Base-by-base conservation (phyloP, 345 rosid genomes). In the Moricandia arvensis region DNA sequence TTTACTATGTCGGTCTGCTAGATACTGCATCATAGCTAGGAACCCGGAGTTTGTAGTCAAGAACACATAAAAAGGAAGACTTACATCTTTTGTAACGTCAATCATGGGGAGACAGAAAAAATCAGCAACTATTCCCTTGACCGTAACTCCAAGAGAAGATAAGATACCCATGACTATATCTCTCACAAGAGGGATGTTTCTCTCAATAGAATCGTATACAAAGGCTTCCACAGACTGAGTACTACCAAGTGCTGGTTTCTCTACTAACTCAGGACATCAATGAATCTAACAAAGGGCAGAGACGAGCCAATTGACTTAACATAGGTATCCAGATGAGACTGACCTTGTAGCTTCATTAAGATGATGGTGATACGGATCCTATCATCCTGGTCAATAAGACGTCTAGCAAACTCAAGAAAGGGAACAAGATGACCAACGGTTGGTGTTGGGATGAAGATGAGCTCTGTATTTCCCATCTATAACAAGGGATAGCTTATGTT, bases 1-100 rank as follows among this genome's bases (percentile, higher is more conserved):
- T 76, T 59, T 78, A 30, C 34, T 68, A 63, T 82, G 83, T 34
- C 80, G 75, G 21, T 53, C 60, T 18, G 80, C 82, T 7, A 84
- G 72, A 65, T 82, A 82, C 12, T 70, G 33, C 83, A 84, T 72
- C 72, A 88, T 54, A 66, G 71, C 75, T 31, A 87, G 55, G 60
- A 81, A 87, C 26, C 82, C 81, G 2, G 84, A 82, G 34, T 74
- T 82, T 37, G 80, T 7, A 12, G 90, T 81, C 29, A 81, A 69
- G 80, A 79, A 86, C 9, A 89, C 76, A 72, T 87, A 84, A 21
- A 83, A 85, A 70, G 88, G 87, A 27, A 87, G 80, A 54, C 33
- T 37, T 35, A 69, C 76, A 24, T 85, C 86, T 18, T 69, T 63
- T 0, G 81, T 85, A 31, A 80, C 55, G 1, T 79, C 87, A 66